Percentiles rank a stretch among this genome's conserved stretches.
Evolutionary conservation across 164 flowering plant species (phyloP).

Genomic region (Cinnamomum micranthum): DNA sequence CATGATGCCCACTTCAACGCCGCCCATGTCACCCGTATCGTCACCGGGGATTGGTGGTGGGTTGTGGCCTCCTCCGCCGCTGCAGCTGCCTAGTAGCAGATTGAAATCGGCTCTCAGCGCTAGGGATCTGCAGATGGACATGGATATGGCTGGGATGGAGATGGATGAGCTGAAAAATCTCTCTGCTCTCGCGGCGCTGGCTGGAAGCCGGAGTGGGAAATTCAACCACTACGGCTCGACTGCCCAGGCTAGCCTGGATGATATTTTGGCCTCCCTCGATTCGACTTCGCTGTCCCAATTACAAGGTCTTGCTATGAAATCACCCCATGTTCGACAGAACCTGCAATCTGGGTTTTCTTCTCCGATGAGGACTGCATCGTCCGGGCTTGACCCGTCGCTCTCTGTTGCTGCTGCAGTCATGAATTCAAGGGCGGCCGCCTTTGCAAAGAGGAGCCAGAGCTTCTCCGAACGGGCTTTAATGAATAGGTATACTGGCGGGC

Average conservation of each 20-base stretch:
- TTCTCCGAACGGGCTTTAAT: conserved; percentile 58
- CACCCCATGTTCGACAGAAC: conserved; percentile 17
- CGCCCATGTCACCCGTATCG: conserved; percentile 21
- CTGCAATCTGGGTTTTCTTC: conserved; percentile 60
- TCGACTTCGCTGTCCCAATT: conserved; percentile 44
- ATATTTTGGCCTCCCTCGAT: conserved; percentile 54
- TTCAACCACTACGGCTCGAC: conserved; percentile 37
- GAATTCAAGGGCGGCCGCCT: conserved; percentile 55
- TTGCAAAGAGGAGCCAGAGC: conserved; percentile 85
- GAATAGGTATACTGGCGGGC: conserved; percentile 24
- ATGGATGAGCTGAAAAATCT: conserved; percentile 43
- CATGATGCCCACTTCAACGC: conserved; percentile 48
- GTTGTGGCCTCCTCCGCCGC: conserved; percentile 42
- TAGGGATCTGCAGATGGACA: conserved; percentile 64
- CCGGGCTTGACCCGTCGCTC: conserved; percentile 52
- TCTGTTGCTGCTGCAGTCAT: conserved; percentile 42
- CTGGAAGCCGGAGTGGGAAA: conserved; percentile 23
- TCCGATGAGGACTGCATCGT: conserved; percentile 45
- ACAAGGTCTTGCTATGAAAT: conserved; percentile 33
- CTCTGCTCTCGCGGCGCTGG: conserved; percentile 25
- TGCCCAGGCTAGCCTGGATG: conserved; percentile 63
- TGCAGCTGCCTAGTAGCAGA: conserved; percentile 85
- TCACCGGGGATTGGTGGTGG: conserved; percentile 52
- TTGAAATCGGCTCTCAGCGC: conserved; percentile 60
- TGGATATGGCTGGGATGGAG: conserved; percentile 59